These are phyloP conservation scores for Cadophora luteo-olivacea DNA, from an alignment of 2,329 filamentous ascomycete species.

Conservation along the genomic window DNA sequence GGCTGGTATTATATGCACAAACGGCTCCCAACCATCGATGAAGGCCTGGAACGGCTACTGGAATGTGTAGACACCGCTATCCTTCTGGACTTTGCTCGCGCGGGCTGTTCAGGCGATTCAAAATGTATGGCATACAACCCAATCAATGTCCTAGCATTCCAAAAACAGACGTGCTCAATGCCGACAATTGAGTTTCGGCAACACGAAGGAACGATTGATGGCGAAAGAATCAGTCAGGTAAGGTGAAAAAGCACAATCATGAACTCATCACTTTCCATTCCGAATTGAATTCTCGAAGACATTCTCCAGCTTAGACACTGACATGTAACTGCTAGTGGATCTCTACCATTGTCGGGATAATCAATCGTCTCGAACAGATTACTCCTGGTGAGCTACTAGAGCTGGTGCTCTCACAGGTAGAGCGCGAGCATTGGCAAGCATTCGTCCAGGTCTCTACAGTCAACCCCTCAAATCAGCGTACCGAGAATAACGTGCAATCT, in stretches of 20 bases:
- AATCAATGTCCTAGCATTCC: neutral
- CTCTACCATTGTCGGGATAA: neutral
- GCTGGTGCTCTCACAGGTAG: neutral
- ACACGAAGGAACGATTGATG: neutral
- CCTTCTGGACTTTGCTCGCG: neutral
- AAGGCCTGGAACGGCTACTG: neutral
- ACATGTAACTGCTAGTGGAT: neutral
- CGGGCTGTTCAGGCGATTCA: neutral
- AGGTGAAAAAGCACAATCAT: neutral
- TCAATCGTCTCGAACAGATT: neutral
- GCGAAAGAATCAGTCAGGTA: neutral
- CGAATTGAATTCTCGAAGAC: neutral
- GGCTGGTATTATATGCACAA: neutral
- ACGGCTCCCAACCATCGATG: neutral
- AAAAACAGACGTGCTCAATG: neutral
- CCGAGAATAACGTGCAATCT: neutral
- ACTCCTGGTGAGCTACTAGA: neutral
- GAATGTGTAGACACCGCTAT: neutral
- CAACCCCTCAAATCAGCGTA: neutral
- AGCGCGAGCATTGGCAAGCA: neutral
- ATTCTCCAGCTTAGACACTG: neutral
- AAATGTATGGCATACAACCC: neutral
- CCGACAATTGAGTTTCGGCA: neutral
- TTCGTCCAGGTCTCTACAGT: no score
- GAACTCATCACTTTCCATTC: neutral